Conservation (phyloP, 805 yeast species). For the Candida ulmi region DNA sequence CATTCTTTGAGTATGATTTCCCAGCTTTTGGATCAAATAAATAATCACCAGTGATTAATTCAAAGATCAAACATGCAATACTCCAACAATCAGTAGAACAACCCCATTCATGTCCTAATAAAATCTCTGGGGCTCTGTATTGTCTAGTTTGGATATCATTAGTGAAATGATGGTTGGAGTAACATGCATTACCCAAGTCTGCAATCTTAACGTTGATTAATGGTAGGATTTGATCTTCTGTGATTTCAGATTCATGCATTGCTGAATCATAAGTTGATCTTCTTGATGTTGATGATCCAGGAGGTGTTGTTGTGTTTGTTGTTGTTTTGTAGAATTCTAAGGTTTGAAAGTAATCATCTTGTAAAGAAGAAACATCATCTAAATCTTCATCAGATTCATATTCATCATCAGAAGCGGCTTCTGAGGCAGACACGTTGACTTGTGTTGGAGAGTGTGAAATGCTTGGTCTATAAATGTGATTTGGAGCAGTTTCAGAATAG, state of each 20-base stretch:
- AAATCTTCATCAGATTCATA: slow-evolving; percentile 5
- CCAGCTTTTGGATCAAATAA: slow-evolving; percentile 57
- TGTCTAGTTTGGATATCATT: slow-evolving; percentile 63
- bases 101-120: slow-evolving; percentile 57
- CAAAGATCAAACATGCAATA: slow-evolving; percentile 52
- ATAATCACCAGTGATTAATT: slow-evolving; percentile 55
- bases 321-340: background rate
- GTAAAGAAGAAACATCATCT: background rate
- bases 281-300: slow-evolving; percentile 4
- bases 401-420: slow-evolving; percentile 11
- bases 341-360: background rate
- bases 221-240: background rate
- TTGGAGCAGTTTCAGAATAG: slow-evolving; percentile 10
- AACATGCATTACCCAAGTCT: slow-evolving; percentile 31
- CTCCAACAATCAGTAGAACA: slow-evolving; percentile 61
- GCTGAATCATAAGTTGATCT: slow-evolving; percentile 4
- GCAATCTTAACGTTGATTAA: slow-evolving; percentile 45
- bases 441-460: slow-evolving; percentile 9
- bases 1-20: slow-evolving; percentile 41
- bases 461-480: background rate
- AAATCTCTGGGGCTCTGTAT: slow-evolving; percentile 59
- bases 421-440: slow-evolving; percentile 5
- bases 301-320: background rate
- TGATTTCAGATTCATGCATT: background rate
- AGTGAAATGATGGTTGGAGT: slow-evolving; percentile 55